Percentiles rank a stretch among this genome's conserved stretches.
Evolutionary conservation across 2,329 filamentous ascomycete genomes (phyloP).

Genomic region (Trichoderma lentiforme): DNA sequence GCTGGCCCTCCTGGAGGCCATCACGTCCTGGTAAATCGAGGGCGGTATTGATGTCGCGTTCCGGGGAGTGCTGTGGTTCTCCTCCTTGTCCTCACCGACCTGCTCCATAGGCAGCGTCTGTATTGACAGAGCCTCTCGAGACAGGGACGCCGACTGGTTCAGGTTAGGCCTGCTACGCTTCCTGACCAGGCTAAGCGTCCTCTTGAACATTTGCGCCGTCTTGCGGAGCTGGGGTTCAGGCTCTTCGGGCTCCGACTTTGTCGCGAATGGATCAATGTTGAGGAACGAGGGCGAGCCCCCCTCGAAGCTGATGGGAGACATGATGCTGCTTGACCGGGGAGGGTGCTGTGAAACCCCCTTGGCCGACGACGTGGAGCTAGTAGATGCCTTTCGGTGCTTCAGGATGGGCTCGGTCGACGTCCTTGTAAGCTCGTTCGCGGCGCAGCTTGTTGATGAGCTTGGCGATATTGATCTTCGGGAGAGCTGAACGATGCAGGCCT

Average conservation of each 20-base stretch:
- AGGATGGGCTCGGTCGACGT: slow-evolving; percentile 32
- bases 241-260: slow-evolving; percentile 33
- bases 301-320: slow-evolving; percentile 31
- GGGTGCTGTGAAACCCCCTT: slow-evolving; percentile 36
- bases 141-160: slow-evolving; percentile 34
- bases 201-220: slow-evolving; percentile 49
- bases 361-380: slow-evolving; percentile 34
- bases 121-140: slow-evolving; percentile 33
- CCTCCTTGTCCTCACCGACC: slow-evolving; percentile 33
- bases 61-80: slow-evolving; percentile 28
- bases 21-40: slow-evolving; percentile 47
- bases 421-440: slow-evolving; percentile 28
- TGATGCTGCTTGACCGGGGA: slow-evolving; percentile 44
- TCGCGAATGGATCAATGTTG: slow-evolving; percentile 52
- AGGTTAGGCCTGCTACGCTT: slow-evolving; percentile 54
- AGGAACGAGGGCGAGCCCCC: slow-evolving; percentile 48
- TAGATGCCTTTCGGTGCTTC: slow-evolving; percentile 30
- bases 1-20: slow-evolving; percentile 43
- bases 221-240: slow-evolving; percentile 37
- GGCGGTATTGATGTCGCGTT: slow-evolving; percentile 25
- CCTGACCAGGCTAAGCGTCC: slow-evolving; percentile 52
- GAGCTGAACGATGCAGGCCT: slow-evolving; percentile 56
- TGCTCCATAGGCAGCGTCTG: slow-evolving; percentile 32
- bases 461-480: slow-evolving; percentile 44
- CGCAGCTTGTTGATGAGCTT: slow-evolving; percentile 34